phyloP scores from a whole-genome alignment of 805 yeast genomes.

The Candida khao-thaluensis region DNA sequence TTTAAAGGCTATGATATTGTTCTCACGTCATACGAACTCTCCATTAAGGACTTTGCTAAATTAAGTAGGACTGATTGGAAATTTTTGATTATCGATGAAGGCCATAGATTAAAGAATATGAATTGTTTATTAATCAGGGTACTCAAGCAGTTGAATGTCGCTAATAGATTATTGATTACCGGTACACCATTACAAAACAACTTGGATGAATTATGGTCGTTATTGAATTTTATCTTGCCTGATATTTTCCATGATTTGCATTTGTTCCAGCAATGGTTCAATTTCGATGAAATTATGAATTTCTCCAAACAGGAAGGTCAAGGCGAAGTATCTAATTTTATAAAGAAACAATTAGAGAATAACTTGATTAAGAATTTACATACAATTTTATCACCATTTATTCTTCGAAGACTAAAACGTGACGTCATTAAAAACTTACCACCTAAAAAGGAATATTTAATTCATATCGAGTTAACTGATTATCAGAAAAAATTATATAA shows the following conservation, averaged over 20 bases:
- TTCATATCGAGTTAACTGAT: conserved; percentile 66
- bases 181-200: conserved; percentile 98
- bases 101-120: conserved; percentile 86
- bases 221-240: conserved; percentile 86
- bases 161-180: conserved; percentile 76
- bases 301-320: conserved; percentile 17
- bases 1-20: conserved; percentile 47
- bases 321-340: conserved; percentile 46
- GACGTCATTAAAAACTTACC: conserved; percentile 73
- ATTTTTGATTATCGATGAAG: conserved; percentile 90
- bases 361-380: conserved; percentile 75
- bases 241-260: conserved; percentile 90
- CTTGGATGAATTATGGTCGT: conserved; percentile 85
- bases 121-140: conserved; percentile 73
- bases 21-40: conserved; percentile 79
- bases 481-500: conserved; percentile 65
- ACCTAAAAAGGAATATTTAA: conserved; percentile 83
- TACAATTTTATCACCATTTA: conserved; percentile 83
- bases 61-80: conserved; percentile 55
- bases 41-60: conserved; percentile 60
- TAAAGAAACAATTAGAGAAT: conserved; percentile 52
- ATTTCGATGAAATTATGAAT: conserved; percentile 60
- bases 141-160: conserved; percentile 63
- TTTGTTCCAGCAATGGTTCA: conserved; percentile 92
- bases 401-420: conserved; percentile 76